Percentiles rank a stretch among this genome's conserved stretches.
These are phyloP conservation scores for Besnoitia besnoiti DNA, from an alignment of 169 alveolate genomes.

Conservation along the genomic window DNA sequence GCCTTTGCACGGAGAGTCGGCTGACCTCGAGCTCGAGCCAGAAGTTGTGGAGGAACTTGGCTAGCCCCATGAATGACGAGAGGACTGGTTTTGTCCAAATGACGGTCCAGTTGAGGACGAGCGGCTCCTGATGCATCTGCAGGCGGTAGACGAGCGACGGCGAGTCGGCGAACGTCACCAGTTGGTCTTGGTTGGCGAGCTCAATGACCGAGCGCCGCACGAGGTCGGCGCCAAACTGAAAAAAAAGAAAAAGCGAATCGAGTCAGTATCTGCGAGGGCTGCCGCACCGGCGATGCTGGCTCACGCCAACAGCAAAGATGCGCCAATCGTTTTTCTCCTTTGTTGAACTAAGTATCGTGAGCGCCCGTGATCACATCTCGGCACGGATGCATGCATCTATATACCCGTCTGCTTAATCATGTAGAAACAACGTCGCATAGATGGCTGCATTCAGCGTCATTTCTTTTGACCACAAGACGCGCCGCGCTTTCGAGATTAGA, in stretches of 20 bases:
- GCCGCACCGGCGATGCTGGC: too few species aligned
- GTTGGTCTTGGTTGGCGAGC: not conserved
- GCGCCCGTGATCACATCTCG: too few species aligned
- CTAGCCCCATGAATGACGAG: not conserved
- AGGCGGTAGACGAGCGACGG: conserved; percentile 20
- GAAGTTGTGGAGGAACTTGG: not conserved
- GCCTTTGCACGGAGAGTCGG: not conserved
- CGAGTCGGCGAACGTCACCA: not conserved
- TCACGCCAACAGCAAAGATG: too few species aligned
- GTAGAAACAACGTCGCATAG: too few species aligned
- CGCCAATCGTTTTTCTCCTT: too few species aligned
- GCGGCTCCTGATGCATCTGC: conserved; percentile 1
- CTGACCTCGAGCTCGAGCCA: not conserved
- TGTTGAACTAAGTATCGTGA: too few species aligned
- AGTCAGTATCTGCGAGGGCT: too few species aligned
- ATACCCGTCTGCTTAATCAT: too few species aligned
- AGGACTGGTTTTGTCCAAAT: not conserved
- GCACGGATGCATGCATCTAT: too few species aligned
- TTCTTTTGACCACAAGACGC: too few species aligned
- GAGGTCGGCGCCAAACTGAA: not conserved
- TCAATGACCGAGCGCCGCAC: not conserved
- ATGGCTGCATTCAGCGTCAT: too few species aligned
- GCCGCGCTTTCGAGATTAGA: too few species aligned
- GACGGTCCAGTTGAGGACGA: conserved; percentile 16
- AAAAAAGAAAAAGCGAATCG: not conserved